These are phyloP conservation scores for Myxozyma monticola DNA, from an alignment of 805 yeast genomes.

Conservation along the genomic window DNA sequence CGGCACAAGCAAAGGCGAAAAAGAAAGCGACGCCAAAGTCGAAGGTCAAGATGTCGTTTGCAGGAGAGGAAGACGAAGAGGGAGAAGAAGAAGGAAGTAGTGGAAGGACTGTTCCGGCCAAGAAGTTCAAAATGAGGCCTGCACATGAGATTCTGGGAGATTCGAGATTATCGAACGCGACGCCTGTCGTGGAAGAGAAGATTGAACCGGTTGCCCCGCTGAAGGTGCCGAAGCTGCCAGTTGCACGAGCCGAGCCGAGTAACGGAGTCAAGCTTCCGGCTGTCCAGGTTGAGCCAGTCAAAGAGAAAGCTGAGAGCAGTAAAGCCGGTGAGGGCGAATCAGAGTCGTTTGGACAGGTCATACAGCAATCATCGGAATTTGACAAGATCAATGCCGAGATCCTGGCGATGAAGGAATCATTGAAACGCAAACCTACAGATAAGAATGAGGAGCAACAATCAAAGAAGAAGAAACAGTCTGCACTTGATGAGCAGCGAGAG, in stretches of 20 bases:
- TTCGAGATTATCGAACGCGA: constrained; percentile 10
- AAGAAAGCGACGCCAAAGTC: constrained; percentile 25
- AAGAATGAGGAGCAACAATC: constrained; percentile 1
- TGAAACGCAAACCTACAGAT: constrained; percentile 7
- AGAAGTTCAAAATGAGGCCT: constrained; percentile 33
- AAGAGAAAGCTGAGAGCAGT: no score
- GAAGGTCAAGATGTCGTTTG: constrained; percentile 43
- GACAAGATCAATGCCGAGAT: constrained; percentile 28
- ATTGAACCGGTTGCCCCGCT: constrained; percentile 1
- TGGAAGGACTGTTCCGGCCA: not conserved
- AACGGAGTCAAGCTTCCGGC: not conserved
- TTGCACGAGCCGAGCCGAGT: not conserved
- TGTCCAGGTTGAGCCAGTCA: not conserved
- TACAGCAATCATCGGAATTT: constrained; percentile 17
- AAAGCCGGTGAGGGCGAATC: constrained; percentile 1
- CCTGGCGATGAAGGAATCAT: constrained; percentile 23
- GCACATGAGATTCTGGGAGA: constrained; percentile 31
- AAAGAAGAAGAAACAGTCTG: constrained; percentile 15
- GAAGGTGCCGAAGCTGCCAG: not conserved
- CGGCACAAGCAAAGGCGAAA: constrained; percentile 9
- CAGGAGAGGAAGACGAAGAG: constrained; percentile 44
- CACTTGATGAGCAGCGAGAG: constrained; percentile 39
- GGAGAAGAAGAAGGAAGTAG: constrained; percentile 32
- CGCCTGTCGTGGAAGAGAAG: not conserved
- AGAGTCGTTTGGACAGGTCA: constrained; percentile 5